Conservation (phyloP, 164 flowering plant genomes). For the Brasenia schreberi region DNA sequence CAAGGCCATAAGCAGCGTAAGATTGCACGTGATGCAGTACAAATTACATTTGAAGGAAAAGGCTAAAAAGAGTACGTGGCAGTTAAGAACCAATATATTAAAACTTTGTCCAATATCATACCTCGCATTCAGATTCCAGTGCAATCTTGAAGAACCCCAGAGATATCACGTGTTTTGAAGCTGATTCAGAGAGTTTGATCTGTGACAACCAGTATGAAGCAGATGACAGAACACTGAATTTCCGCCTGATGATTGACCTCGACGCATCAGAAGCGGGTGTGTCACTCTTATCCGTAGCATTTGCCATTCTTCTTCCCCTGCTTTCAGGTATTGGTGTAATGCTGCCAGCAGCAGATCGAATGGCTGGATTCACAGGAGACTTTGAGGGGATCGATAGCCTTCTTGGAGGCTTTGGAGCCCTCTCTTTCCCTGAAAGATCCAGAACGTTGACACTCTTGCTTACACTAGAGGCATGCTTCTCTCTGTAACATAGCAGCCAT, state of each 20-base stretch:
- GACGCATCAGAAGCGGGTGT: constrained; percentile 60
- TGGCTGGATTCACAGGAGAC: constrained; percentile 27
- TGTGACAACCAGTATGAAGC: constrained; percentile 80
- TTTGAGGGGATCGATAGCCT: constrained; percentile 75
- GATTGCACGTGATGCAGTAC: too few species aligned
- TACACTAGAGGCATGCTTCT: constrained; percentile 37
- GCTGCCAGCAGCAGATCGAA: constrained; percentile 20
- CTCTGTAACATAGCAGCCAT: constrained; percentile 24
- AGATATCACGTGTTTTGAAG: constrained; percentile 69
- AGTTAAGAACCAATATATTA: background rate
- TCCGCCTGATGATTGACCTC: constrained; percentile 28
- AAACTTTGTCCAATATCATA: constrained; percentile 8
- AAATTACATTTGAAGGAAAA: too few species aligned
- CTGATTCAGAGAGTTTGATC: constrained; percentile 79
- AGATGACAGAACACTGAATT: constrained; percentile 40
- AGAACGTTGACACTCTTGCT: constrained; percentile 71
- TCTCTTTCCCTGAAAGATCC: constrained; percentile 65
- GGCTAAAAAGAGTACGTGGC: too few species aligned
- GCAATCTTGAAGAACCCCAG: constrained; percentile 94
- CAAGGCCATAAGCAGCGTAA: too few species aligned
- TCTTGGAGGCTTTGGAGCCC: constrained; percentile 64
- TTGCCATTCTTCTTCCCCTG: constrained; percentile 23
- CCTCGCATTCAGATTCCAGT: constrained; percentile 86
- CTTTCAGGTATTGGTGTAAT: constrained; percentile 65
- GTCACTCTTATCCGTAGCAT: constrained; percentile 24